Conservation (phyloP, 2,329 filamentous ascomycete species). For the Botrytis fabae region DNA sequence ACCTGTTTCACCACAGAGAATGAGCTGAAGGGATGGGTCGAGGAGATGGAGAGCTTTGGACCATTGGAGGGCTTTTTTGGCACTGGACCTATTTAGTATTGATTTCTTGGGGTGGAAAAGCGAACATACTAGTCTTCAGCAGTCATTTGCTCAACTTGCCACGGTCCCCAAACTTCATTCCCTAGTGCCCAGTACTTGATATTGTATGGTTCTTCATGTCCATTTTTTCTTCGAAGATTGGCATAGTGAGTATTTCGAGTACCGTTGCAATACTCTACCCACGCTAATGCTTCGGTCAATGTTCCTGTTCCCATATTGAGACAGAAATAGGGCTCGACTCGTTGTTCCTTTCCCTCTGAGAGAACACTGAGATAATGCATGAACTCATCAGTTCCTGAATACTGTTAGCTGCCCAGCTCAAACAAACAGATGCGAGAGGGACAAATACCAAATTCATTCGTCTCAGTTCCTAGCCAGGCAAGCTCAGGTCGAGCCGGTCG, state of each 20-base stretch:
- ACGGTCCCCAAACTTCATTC: conserved; percentile 57
- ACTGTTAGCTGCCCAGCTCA: not conserved
- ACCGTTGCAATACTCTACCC: conserved; percentile 86
- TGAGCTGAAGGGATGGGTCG: conserved; percentile 60
- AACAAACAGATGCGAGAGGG: not conserved
- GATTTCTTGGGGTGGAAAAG: not conserved
- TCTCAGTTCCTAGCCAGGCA: conserved; percentile 76
- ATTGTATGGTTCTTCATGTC: conserved; percentile 73
- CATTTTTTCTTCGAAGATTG: conserved; percentile 74
- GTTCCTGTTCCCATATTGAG: conserved; percentile 80
- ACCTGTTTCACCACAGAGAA: conserved; percentile 64
- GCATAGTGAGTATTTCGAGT: conserved; percentile 77
- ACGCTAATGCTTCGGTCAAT: conserved; percentile 59
- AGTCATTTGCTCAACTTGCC: conserved; percentile 57
- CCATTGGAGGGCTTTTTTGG: conserved; percentile 58
- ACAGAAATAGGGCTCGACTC: conserved; percentile 75
- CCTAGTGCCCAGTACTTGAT: conserved; percentile 86
- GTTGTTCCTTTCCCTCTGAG: conserved; percentile 57
- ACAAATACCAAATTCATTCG: conserved; percentile 68
- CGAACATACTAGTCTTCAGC: conserved; percentile 50
- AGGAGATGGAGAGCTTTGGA: conserved; percentile 58
- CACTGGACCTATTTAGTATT: conserved; percentile 27
- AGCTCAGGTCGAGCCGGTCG: conserved; percentile 67
- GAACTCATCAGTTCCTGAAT: conserved; percentile 70
- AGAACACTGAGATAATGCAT: conserved; percentile 76